phyloP scores from a whole-genome alignment of 2,329 filamentous ascomycete genomes.

The Akanthomyces muscarius region DNA sequence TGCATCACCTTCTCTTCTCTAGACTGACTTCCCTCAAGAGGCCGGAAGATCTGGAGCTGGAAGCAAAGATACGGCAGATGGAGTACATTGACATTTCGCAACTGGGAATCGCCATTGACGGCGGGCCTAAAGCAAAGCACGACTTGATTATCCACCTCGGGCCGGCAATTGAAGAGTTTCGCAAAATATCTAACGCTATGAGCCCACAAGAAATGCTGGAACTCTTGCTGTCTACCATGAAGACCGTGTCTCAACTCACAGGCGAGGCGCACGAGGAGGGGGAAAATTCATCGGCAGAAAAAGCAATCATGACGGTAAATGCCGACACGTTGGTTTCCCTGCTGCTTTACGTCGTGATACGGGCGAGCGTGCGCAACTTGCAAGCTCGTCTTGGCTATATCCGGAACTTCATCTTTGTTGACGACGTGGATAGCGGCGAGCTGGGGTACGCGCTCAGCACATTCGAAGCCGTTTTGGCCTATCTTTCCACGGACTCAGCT shows the following conservation, averaged over 20 bases:
- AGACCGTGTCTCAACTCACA: conserved; percentile 69
- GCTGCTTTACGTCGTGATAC: conserved; percentile 85
- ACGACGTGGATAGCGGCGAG: conserved; percentile 94
- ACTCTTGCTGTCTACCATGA: conserved; percentile 73
- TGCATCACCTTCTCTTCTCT: conserved; percentile 86
- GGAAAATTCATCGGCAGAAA: conserved; percentile 41
- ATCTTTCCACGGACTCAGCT: conserved; percentile 77
- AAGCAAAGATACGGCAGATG: conserved; percentile 89
- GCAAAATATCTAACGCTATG: conserved; percentile 71
- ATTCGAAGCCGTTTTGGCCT: conserved; percentile 88
- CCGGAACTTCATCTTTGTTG: conserved; percentile 95
- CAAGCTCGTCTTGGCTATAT: conserved; percentile 91
- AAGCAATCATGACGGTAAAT: conserved; percentile 60
- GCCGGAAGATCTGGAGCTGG: conserved; percentile 80
- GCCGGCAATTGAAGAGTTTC: conserved; percentile 81
- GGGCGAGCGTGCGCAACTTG: conserved; percentile 80
- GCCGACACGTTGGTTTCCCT: conserved; percentile 92
- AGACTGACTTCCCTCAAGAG: conserved; percentile 73
- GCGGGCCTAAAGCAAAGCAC: conserved; percentile 72
- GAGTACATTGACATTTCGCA: conserved; percentile 90
- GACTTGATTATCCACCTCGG: conserved; percentile 73
- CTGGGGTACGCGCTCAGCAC: conserved; percentile 95
- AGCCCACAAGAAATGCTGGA: conserved; percentile 89
- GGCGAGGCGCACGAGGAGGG: conserved; percentile 37
- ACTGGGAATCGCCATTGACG: conserved; percentile 81